Evolutionary conservation across 2,329 filamentous ascomycete species (phyloP).

Genomic region (Penicillium griseofulvum): DNA sequence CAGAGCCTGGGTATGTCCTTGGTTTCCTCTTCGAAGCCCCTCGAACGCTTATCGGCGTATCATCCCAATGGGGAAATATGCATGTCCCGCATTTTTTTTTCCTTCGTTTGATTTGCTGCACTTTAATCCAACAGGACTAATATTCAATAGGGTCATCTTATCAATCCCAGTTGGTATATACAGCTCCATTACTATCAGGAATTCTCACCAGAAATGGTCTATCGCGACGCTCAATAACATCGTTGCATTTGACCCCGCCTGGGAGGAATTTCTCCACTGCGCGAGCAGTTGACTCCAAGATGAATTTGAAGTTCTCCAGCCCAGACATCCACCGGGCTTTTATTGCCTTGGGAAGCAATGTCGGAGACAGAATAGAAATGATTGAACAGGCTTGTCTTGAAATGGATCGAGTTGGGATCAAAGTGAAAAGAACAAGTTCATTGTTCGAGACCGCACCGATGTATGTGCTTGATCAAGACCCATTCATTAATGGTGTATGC

Average conservation of each 20-base stretch:
- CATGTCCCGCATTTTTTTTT: slow-evolving; percentile 9
- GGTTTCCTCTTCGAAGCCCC: neutral
- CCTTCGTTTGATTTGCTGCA: neutral
- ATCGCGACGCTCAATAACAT: neutral
- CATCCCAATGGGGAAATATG: slow-evolving; percentile 10
- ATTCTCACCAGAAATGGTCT: slow-evolving; percentile 9
- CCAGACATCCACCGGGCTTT: slow-evolving; percentile 56
- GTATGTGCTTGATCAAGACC: slow-evolving; percentile 87
- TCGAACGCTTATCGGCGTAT: slow-evolving; percentile 10
- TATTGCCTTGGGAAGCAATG: slow-evolving; percentile 87
- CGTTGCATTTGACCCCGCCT: slow-evolving; percentile 6
- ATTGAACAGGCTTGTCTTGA: slow-evolving; percentile 80
- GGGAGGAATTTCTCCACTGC: slow-evolving; percentile 21
- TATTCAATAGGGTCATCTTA: slow-evolving; percentile 2
- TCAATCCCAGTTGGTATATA: neutral
- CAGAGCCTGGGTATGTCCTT: neutral
- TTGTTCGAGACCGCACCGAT: slow-evolving; percentile 95
- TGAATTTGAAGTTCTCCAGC: slow-evolving; percentile 7
- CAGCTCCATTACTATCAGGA: neutral
- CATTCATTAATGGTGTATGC: slow-evolving; percentile 88
- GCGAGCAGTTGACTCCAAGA: slow-evolving; percentile 10
- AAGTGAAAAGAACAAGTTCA: slow-evolving; percentile 74
- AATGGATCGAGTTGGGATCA: slow-evolving; percentile 72
- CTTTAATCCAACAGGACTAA: slow-evolving; percentile 3
- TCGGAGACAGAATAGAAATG: slow-evolving; percentile 79